These are phyloP conservation scores for Blastomyces percursus DNA, from an alignment of 2,329 filamentous ascomycete species.

Conservation along the genomic window DNA sequence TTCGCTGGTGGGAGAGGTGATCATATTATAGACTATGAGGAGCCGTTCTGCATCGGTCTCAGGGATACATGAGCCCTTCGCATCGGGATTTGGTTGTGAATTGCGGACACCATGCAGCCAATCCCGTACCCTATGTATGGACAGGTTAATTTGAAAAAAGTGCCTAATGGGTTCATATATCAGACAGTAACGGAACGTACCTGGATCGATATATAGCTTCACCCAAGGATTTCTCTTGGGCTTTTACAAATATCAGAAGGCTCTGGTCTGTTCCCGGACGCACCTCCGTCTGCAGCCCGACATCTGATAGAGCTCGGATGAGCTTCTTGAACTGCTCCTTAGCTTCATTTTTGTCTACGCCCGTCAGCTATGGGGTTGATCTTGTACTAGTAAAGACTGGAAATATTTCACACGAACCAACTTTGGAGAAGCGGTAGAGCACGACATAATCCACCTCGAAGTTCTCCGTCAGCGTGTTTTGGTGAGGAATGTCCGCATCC, in stretches of 20 bases:
- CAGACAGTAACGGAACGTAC: constrained; percentile 29
- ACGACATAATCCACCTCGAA: constrained; percentile 81
- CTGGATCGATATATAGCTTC: constrained; percentile 74
- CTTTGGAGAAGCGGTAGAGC: constrained; percentile 59
- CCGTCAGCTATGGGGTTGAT: constrained; percentile 7
- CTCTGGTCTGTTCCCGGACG: constrained; percentile 65
- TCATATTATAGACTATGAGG: constrained; percentile 75
- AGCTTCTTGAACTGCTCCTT: constrained; percentile 67
- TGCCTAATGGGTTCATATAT: neutral
- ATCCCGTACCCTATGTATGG: constrained; percentile 59
- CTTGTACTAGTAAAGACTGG: neutral
- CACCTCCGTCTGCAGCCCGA: constrained; percentile 81
- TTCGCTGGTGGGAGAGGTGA: constrained; percentile 60
- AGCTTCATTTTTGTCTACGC: constrained; percentile 55
- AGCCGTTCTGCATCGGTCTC: constrained; percentile 81
- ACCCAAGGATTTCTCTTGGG: constrained; percentile 64
- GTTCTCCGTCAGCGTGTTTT: constrained; percentile 33
- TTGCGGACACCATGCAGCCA: constrained; percentile 85
- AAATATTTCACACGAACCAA: constrained; percentile 40
- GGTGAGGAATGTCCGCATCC: neutral
- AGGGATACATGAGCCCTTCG: constrained; percentile 60
- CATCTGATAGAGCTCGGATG: constrained; percentile 59
- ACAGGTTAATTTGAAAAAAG: neutral
- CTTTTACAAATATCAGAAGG: constrained; percentile 71
- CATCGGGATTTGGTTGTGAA: constrained; percentile 62